Percentiles rank a stretch among this genome's conserved stretches.
Evolutionary conservation across 2,329 filamentous ascomycete genomes (phyloP).

Genomic region (Penicillium sp.): DNA sequence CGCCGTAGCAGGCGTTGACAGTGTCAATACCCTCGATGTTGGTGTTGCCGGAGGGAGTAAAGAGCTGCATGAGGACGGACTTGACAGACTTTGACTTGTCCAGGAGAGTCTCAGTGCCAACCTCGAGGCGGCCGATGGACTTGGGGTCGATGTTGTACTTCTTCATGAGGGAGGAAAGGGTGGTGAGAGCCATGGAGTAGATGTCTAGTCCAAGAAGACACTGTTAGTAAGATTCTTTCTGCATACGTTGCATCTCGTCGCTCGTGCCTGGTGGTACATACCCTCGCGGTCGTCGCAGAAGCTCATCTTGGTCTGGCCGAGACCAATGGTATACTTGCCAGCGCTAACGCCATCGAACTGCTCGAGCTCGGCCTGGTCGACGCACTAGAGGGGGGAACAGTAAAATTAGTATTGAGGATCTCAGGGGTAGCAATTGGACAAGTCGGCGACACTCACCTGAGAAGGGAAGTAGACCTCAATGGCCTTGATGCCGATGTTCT

Average conservation of each 20-base stretch:
- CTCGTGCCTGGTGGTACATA: conserved; percentile 43
- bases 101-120: conserved; percentile 81
- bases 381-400: conserved; percentile 60
- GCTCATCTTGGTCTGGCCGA: conserved; percentile 89
- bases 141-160: conserved; percentile 82
- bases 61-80: conserved; percentile 84
- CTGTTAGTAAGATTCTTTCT: conserved; percentile 5
- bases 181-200: conserved; percentile 82
- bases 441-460: conserved; percentile 64
- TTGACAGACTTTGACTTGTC: conserved; percentile 93
- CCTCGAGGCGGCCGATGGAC: conserved; percentile 77
- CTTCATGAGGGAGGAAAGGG: conserved; percentile 72
- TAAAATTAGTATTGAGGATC: conserved; percentile 16
- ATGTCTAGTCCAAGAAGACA: conserved; percentile 63
- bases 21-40: conserved; percentile 83
- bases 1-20: conserved; percentile 83
- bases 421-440: conserved; percentile 10
- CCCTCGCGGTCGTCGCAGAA: conserved; percentile 90
- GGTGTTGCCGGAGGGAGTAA: conserved; percentile 70
- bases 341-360: conserved; percentile 80
- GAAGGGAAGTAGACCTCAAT: conserved; percentile 86
- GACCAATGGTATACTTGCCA: conserved; percentile 88
- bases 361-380: conserved; percentile 80
- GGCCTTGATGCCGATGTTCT: conserved; percentile 92
- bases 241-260: neutral